Evolutionary conservation across 441 rosid genomes (phyloP), one percentile per base, ranked within the genome.

Genomic region (Erysimum cheiri): DNA sequence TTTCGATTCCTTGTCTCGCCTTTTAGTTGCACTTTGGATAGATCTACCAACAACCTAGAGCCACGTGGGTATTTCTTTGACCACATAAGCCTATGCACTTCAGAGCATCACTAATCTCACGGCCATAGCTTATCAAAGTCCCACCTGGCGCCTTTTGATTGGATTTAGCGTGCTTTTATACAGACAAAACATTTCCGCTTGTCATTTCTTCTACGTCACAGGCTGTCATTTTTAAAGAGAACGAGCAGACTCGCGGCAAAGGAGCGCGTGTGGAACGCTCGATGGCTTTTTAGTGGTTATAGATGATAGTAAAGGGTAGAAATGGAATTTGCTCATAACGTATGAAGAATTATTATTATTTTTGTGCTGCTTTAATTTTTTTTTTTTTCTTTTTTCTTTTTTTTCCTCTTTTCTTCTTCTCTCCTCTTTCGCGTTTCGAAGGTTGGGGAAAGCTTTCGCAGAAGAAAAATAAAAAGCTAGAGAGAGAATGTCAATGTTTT

Each of bases 371-470:
- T 63, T 68, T 28, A 26, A 1, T 56, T 19, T 43, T 37, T 43
- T 50, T 58, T 40, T 56, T 41, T 26, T 52, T 56, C 40, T 26
- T 46, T 32, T 44, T 52, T 11, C 5, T 31, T 19, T 32, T 48
- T 40, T 28, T 3, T n/a, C 13, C 12, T 14, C 26, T 14, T 6
- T 19, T 5, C 37, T 46, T 66, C 59, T 58, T 52, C 63, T 70
- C 56, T 62, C 41, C 6, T 44, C 64, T 70, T 46, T 62, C 80
- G 76, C 79, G 71, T 52, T 69, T 76, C 75, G 78, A 78, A 75
- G 87, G 84, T 77, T 71, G 73, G 75, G 80, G 78, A 67, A 66
- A 3, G 78, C 71, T 76, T 67, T 80, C 76, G 47, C 76, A 57
- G 79, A 82, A 81, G 77, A 69, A 71, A 66, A 66, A 63, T 31